Conservation (phyloP, 179 eudicot species). For the Vitellaria paradoxa region DNA sequence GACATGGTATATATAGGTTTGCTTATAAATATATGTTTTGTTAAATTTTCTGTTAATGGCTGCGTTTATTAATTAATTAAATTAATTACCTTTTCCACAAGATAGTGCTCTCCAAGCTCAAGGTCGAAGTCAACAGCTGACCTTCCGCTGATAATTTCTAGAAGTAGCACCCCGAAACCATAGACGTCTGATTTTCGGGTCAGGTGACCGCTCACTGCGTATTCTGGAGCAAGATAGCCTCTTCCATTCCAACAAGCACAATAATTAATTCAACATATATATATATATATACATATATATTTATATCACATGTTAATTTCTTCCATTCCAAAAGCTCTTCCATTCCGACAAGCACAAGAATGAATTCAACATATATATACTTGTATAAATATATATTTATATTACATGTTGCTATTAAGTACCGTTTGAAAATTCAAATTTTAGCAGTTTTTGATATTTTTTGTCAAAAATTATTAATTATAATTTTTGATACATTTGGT, state of each 20-base stretch:
- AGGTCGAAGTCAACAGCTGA: conserved; percentile 3
- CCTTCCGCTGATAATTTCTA: conserved; percentile 11
- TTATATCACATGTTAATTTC: no score
- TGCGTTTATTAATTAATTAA: no score
- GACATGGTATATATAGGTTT: background rate
- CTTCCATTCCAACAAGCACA: background rate
- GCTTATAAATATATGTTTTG: background rate
- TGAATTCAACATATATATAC: no score
- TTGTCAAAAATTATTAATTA: no score
- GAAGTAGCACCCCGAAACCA: conserved; percentile 8
- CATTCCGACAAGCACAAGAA: no score
- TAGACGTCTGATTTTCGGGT: conserved; percentile 10
- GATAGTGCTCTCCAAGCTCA: conserved; percentile 9
- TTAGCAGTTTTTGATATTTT: no score
- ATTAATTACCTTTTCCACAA: conserved; percentile 7
- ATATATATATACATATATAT: no score
- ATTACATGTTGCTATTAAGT: no score
- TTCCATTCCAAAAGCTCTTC: no score
- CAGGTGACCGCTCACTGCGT: background rate
- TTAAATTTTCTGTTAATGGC: background rate
- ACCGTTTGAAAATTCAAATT: no score
- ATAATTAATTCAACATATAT: background rate
- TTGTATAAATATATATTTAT: no score
- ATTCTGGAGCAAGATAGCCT: conserved; percentile 16
- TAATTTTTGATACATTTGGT: no score